Evolutionary conservation across 225 moss, liverwort and hornwort species (phyloP), one percentile per base, ranked within the genome.

Genomic region (Marchantia polymorpha): DNA sequence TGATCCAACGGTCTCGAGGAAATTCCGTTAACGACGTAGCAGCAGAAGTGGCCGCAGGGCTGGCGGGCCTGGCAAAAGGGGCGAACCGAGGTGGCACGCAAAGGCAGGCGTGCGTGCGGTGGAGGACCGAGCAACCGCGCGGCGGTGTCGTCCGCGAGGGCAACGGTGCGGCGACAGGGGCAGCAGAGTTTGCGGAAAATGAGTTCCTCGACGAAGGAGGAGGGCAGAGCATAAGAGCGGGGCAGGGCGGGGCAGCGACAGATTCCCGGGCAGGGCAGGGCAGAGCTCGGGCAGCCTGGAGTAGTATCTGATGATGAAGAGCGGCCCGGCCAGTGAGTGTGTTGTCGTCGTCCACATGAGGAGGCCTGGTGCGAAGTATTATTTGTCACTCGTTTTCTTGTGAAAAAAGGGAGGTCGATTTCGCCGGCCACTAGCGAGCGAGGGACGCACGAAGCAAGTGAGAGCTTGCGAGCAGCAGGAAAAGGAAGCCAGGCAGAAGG

Each of bases 301-400:
- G 39, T 64, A 73, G 50, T 7, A 73, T 54, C 50, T 51, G 71
- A 71, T 50, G 71, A 71, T 49, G 71, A 71, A 17, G 69, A 69
- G 39, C 39, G 39, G 5, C 39, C 39, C 39, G 3, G 71, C 39
- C 22, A 50, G 71, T 50, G 50, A 15, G 29, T 19, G 59, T 75
- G 75, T 69, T 52, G 74, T 54, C 55, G 55, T 75, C 58, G 55
- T 75, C 73, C 22, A 48, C 52, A 73, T 73, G 26, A 52, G 27
- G 26, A 52, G 27, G 73, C 73, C 12, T 58, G 58, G 39, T 56
- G 26, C 19, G 58, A 39, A 59, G 14, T 75, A 55, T 74, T 56
- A 55, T 58, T 55, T 59, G 75, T 30, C 75, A 59, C 75, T 75
- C 58, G 58, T 75, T 75, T 59, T 39, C 58, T 31, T 75, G 31